Base-by-base conservation (phyloP, 306 rosid genomes). In the Corylus americana region DNA sequence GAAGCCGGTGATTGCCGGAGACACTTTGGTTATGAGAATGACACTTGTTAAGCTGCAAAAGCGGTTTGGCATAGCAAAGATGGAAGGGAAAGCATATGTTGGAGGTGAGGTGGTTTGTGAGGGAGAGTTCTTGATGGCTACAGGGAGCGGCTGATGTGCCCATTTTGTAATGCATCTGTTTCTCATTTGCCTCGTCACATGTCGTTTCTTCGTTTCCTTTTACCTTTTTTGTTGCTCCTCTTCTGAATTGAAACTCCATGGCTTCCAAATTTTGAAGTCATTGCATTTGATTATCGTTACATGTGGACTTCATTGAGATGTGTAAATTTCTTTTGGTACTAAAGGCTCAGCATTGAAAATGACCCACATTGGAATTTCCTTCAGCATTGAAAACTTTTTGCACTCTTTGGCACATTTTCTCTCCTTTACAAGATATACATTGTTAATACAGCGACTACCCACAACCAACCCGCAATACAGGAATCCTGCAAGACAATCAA, bases 51-150 rank as follows among this genome's bases (percentile, higher is more conserved):
- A 94, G 92, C 85, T 91, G 77, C 97, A 89, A 87, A 94, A 89
- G 85, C 88, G 94, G 79, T 91, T 92, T 85, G 98, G 97, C 66
- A 86, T 94, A 70, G 98, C 97, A 45, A 94, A 94, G 91, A 90
- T 92, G 98, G 98, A 91, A 75, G 98, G 97, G 47, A 94, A 92
- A 88, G 97, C 98, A 58, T 94, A 84, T 44, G 98, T 94, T 45
- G 98, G 95, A 77, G 94, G 98, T 42, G 98, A 94, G 57, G 89
- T 94, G 82, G 98, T 94, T 20, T 94, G 98, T 14, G 98, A 94
- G 77, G 98, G 96, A 5, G 97, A 94, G 82, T 92, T 92, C 82
- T 86, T 90, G 91, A 91, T 90, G 96, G 94, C 91, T 20, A 89
- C 79, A 62, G 98, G 90, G 61, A 82, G 86, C 4, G 85, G 78